Conservation (phyloP, 2,329 filamentous ascomycete species). For the Hymenoscyphus salicellus region DNA sequence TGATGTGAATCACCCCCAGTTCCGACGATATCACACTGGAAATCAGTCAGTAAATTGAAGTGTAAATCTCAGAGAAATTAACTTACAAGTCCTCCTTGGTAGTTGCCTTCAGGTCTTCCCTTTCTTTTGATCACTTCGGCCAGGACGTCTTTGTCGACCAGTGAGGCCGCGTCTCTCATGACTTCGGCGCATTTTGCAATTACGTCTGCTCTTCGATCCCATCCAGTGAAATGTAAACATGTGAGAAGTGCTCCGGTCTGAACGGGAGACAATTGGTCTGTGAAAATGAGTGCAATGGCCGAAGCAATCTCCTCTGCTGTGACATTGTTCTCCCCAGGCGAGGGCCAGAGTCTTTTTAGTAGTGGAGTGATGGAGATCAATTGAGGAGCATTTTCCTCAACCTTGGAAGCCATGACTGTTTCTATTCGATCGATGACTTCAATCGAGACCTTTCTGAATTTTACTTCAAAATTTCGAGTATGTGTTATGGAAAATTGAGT, state of each 20-base stretch:
- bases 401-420: slow-evolving; percentile 24
- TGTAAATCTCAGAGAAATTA: background rate
- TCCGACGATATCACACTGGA: slow-evolving; percentile 84
- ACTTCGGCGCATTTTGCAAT: slow-evolving; percentile 78
- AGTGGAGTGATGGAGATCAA: slow-evolving; percentile 60
- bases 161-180: slow-evolving; percentile 78
- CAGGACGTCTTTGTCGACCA: slow-evolving; percentile 64
- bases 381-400: slow-evolving; percentile 26
- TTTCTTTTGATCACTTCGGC: slow-evolving; percentile 57
- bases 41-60: slow-evolving; percentile 15
- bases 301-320: slow-evolving; percentile 79
- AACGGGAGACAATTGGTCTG: slow-evolving; percentile 80
- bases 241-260: slow-evolving; percentile 86
- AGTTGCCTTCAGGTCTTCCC: slow-evolving; percentile 66
- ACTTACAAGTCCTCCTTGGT: slow-evolving; percentile 78
- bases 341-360: slow-evolving; percentile 68
- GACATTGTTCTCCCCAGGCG: slow-evolving; percentile 48
- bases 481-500: background rate
- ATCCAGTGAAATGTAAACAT: slow-evolving; percentile 83
- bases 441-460: background rate
- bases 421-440: slow-evolving; percentile 2
- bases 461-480: background rate
- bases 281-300: slow-evolving; percentile 90
- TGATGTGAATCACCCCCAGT: slow-evolving; percentile 95
- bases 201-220: slow-evolving; percentile 81